A percentile compares a stretch with the other conserved stretches of the same genome.
Evolutionary conservation across 1,284 basidiomycete species (phyloP).

Genomic region (Cryptococcus maquisensis): DNA sequence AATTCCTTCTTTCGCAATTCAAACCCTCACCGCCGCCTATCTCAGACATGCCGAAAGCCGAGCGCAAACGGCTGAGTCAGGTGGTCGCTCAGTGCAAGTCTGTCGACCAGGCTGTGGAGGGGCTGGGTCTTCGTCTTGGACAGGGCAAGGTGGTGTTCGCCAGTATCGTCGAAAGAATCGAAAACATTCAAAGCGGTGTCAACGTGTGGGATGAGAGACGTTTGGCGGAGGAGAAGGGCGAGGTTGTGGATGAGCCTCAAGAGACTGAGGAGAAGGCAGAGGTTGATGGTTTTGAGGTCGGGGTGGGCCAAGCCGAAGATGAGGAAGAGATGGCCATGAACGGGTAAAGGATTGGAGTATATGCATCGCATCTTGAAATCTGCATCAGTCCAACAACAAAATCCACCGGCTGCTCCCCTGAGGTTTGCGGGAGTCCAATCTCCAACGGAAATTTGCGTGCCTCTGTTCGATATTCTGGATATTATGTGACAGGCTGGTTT

Average conservation of each 20-base stretch:
- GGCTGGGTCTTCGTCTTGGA: conserved; percentile 33
- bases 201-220: conserved; percentile 4
- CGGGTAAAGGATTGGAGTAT: not conserved
- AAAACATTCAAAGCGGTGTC: conserved; percentile 8
- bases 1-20: conserved; percentile 83
- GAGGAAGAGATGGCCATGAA: too few relatives aligned
- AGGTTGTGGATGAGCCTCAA: not conserved
- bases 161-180: conserved; percentile 8
- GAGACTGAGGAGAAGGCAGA: conserved; percentile 11
- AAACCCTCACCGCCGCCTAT: conserved; percentile 55
- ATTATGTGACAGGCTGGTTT: not conserved
- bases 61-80: conserved; percentile 59
- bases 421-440: too few relatives aligned
- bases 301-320: conserved; percentile 13
- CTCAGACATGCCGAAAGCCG: conserved; percentile 56
- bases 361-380: conserved; percentile 4
- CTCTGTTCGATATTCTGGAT: not conserved
- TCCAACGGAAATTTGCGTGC: too few relatives aligned
- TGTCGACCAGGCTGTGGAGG: conserved; percentile 59
- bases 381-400: not conserved
- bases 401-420: conserved; percentile 5
- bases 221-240: too few relatives aligned
- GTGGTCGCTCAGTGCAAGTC: conserved; percentile 61
- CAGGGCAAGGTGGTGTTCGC: conserved; percentile 26
- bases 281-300: conserved; percentile 26